Evolutionary conservation across 768 basidiomycete genomes (phyloP).

Genomic region (Mycena venus): DNA sequence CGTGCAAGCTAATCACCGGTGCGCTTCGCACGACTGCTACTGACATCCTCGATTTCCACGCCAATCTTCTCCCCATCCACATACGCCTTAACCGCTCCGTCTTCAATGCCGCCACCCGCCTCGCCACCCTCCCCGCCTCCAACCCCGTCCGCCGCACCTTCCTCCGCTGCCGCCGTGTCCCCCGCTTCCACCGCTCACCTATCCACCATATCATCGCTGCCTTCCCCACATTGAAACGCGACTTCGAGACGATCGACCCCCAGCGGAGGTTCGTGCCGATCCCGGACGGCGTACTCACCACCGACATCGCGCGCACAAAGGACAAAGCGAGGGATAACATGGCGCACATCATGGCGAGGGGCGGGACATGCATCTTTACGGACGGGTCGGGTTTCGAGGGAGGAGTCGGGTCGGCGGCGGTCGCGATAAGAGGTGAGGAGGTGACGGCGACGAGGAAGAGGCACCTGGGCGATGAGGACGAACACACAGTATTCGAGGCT

Average conservation of each 20-base stretch:
- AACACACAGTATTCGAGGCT: background rate
- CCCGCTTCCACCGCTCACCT: background rate
- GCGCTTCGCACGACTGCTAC: background rate
- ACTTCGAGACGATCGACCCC: background rate
- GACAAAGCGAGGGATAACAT: background rate
- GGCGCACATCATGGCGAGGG: background rate
- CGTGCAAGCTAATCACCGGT: background rate
- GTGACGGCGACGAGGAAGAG: background rate
- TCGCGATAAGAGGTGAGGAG: background rate
- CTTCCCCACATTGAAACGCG: background rate
- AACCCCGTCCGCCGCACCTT: background rate
- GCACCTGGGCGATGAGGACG: background rate
- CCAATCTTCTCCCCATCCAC: background rate
- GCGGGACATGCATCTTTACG: background rate
- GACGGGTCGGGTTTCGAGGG: background rate
- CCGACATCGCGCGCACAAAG: background rate
- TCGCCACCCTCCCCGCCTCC: background rate
- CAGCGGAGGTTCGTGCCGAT: no score
- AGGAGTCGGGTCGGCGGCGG: background rate
- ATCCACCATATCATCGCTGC: background rate
- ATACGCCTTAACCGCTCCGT: background rate
- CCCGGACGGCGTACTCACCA: background rate
- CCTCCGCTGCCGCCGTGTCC: background rate
- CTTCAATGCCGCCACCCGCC: background rate
- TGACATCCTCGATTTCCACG: background rate